Evolutionary conservation across 352 stramenopile genomes (phyloP).

Genomic region (Globisporangium perplexum): DNA sequence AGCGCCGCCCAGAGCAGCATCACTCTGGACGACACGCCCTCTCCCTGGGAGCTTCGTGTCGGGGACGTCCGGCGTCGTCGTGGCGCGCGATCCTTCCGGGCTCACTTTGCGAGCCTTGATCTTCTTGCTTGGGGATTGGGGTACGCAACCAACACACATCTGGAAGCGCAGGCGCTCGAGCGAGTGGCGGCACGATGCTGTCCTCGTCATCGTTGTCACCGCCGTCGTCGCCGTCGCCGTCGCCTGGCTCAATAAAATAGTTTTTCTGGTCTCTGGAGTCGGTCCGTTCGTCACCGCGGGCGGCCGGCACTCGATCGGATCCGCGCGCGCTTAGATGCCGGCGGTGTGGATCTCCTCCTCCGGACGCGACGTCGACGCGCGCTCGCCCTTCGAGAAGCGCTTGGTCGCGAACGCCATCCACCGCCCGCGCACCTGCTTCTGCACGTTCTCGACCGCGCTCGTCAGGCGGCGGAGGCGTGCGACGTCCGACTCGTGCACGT

Average conservation of each 20-base stretch:
- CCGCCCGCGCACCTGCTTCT: conserved; percentile 40
- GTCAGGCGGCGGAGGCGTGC: conserved; percentile 31
- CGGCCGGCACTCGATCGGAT: not conserved
- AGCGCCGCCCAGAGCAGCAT: not conserved
- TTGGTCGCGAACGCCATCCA: conserved; percentile 36
- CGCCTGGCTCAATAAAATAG: conserved; percentile 15
- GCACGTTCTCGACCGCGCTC: conserved; percentile 44
- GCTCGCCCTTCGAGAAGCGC: conserved; percentile 22
- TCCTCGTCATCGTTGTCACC: not conserved
- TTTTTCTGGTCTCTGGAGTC: conserved; percentile 8
- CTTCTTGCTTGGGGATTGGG: not conserved
- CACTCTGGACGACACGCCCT: not conserved
- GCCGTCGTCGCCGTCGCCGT: not conserved
- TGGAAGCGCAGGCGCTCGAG: not conserved
- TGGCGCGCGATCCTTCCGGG: not conserved
- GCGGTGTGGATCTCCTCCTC: conserved; percentile 44
- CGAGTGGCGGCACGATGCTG: not conserved
- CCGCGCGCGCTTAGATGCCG: conserved; percentile 29
- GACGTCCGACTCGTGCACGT: conserved; percentile 69
- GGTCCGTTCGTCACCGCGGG: no score
- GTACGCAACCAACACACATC: not conserved
- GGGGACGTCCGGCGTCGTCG: not conserved
- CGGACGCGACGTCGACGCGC: conserved; percentile 28
- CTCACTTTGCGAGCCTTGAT: not conserved
- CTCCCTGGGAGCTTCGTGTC: not conserved